phyloP scores from a whole-genome alignment of 495 filamentous ascomycete species.

The Penicillium argentinense region DNA sequence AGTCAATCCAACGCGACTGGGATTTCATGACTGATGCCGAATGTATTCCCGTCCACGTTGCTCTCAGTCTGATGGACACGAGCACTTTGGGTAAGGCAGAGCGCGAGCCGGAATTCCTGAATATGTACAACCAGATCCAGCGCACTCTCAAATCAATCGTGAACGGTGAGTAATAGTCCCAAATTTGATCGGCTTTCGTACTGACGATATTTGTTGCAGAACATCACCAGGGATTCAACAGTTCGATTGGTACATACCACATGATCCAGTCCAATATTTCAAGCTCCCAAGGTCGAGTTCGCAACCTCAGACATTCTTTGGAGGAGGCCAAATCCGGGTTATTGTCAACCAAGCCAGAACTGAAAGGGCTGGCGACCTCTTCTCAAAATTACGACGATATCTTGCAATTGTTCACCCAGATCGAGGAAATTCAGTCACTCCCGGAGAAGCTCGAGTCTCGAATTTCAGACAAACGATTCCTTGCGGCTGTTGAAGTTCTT shows the following conservation, averaged over 20 bases:
- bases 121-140: conserved; percentile 81
- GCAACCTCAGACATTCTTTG: conserved; percentile 77
- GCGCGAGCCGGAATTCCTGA: conserved; percentile 78
- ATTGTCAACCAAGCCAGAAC: conserved; percentile 83
- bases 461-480: conserved; percentile 94
- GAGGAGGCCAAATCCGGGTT: conserved; percentile 79
- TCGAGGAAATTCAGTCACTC: conserved; percentile 86
- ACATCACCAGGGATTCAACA: conserved; percentile 99
- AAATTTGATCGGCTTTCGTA: not conserved
- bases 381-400: conserved; percentile 92
- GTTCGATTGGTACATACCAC: conserved; percentile 97
- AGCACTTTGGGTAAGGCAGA: conserved; percentile 89
- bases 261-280: conserved; percentile 96
- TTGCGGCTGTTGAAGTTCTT: conserved; percentile 88
- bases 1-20: conserved; percentile 83
- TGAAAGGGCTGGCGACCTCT: conserved; percentile 79
- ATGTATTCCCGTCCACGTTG: conserved; percentile 89
- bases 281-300: conserved; percentile 79
- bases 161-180: conserved; percentile 52
- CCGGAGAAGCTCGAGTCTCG: conserved; percentile 89
- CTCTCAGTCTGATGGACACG: conserved; percentile 87
- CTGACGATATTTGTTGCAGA: conserved; percentile 47
- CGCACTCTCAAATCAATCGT: conserved; percentile 91
- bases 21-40: conserved; percentile 82
- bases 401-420: conserved; percentile 76